Conservation (phyloP, 495 filamentous ascomycete species). For the Paragyromitra xinjiangensis region DNA sequence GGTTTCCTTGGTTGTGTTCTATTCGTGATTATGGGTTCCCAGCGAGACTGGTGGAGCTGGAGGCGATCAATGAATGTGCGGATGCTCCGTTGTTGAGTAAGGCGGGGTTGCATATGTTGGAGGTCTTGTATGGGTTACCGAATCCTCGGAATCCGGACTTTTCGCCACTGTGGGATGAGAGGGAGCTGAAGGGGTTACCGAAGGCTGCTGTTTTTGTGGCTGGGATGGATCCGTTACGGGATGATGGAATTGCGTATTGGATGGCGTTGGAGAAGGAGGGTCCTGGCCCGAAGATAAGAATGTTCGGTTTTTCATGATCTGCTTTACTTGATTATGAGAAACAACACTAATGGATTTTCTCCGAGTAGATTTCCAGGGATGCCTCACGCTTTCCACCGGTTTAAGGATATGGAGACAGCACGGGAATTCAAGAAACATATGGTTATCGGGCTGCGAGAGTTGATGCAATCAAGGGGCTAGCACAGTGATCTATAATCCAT, state of each 20-base stretch:
- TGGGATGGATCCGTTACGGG: constrained; percentile 22
- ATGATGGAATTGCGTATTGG: constrained; percentile 39
- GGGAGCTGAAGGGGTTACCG: constrained; percentile 6
- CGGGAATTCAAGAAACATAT: constrained; percentile 17
- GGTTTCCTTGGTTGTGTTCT: constrained; percentile 27
- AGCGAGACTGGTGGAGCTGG: background rate
- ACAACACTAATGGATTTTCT: background rate
- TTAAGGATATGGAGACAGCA: constrained; percentile 22
- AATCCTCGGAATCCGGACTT: constrained; percentile 15
- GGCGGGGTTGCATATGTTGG: background rate
- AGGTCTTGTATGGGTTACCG: constrained; percentile 3
- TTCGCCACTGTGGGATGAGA: constrained; percentile 28
- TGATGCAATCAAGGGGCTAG: constrained; percentile 1
- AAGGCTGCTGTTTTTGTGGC: constrained; percentile 21
- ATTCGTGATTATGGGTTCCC: background rate
- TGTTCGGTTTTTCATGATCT: constrained; percentile 3
- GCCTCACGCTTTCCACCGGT: constrained; percentile 27
- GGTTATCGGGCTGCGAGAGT: constrained; percentile 15
- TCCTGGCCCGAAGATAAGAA: constrained; percentile 9
- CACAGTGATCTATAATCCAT: background rate
- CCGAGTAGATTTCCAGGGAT: constrained; percentile 20
- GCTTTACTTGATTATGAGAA: background rate
- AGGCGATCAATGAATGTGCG: constrained; percentile 3
- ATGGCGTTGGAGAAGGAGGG: constrained; percentile 9
- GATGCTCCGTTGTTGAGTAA: background rate